Conservation (phyloP, 306 rosid species). For the Malus domestica region ASM211411v1 NC_041798.1:23180501-23181000, state of each 20-base stretch:
- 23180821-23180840: slow-evolving; percentile 55
- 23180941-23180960: background rate
- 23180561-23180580: background rate
- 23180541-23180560: background rate
- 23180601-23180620: background rate
- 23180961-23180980: background rate
- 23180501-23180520: background rate
- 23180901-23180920: slow-evolving; percentile 70
- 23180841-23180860: slow-evolving; percentile 75
- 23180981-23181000: slow-evolving; percentile 7
- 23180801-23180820: slow-evolving; percentile 60
- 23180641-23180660: background rate
- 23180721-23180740: background rate
- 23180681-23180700: background rate
- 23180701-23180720: no score
- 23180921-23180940: slow-evolving; percentile 1
- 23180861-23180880: slow-evolving; percentile 51
- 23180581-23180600: background rate
- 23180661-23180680: background rate
- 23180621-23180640: background rate
- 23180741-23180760: background rate
- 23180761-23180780: background rate
- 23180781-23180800: background rate
- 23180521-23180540: background rate
- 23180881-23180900: slow-evolving; percentile 48